Conservation (phyloP, 768 basidiomycete species). For the Psilocybe cyanescens region DNA sequence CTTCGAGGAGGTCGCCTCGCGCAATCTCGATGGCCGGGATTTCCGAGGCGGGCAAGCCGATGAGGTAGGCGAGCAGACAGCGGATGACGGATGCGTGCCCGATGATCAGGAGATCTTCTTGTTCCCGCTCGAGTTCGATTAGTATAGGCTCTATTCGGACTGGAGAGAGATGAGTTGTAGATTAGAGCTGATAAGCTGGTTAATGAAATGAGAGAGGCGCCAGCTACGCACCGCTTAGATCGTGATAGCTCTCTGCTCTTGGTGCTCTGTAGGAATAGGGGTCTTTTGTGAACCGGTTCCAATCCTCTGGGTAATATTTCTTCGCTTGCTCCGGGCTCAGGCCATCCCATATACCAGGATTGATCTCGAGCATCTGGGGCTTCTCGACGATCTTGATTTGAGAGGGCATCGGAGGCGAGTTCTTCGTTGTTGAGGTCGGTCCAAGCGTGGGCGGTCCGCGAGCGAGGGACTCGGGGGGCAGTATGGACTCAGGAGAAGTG, state of each 20-base stretch:
- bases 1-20: constrained; percentile 94
- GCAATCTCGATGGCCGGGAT: constrained; percentile 98
- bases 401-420: constrained; percentile 25
- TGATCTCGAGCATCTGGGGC: constrained; percentile 96
- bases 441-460: not conserved
- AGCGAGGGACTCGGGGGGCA: constrained; percentile 11
- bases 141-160: constrained; percentile 93
- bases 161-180: constrained; percentile 30
- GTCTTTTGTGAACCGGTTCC: constrained; percentile 90
- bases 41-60: constrained; percentile 92
- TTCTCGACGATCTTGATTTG: constrained; percentile 92
- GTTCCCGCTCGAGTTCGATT: constrained; percentile 92
- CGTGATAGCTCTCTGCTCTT: constrained; percentile 96
- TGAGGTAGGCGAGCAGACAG: constrained; percentile 91
- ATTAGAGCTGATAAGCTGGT: constrained; percentile 56
- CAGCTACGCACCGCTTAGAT: constrained; percentile 66
- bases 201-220: not conserved
- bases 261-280: constrained; percentile 93
- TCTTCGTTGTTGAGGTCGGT: not conserved
- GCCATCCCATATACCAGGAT: constrained; percentile 98
- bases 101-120: constrained; percentile 94
- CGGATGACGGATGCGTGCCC: constrained; percentile 98
- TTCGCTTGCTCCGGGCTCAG: constrained; percentile 88
- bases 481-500: constrained; percentile 13
- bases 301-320: constrained; percentile 91